phyloP scores from a whole-genome alignment of 2,329 filamentous ascomycete species.

The Orbilia blumenaviensis region DNA sequence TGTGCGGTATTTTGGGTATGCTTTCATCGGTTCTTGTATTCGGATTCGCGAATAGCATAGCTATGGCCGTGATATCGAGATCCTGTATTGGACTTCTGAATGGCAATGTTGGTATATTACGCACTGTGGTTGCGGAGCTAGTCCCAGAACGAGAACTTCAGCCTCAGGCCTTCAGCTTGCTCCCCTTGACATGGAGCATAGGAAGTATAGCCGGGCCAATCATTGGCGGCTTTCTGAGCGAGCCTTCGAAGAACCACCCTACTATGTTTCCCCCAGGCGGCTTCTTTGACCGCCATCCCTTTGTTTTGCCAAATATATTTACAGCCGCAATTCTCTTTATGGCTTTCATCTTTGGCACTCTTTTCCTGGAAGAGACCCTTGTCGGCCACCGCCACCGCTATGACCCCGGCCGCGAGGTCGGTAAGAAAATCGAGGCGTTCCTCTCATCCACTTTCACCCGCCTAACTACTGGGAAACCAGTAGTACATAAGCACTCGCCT shows the following conservation, averaged over 20 bases:
- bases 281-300: conserved; percentile 81
- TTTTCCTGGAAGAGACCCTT: conserved; percentile 89
- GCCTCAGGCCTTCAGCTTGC: conserved; percentile 87
- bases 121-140: conserved; percentile 92
- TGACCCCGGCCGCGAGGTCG: conserved; percentile 80
- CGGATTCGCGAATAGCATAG: conserved; percentile 80
- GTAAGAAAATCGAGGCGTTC: conserved; percentile 69
- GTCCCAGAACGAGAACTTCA: conserved; percentile 82
- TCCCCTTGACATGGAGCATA: conserved; percentile 89
- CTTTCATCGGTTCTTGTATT: conserved; percentile 84
- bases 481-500: conserved; percentile 58
- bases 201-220: conserved; percentile 88
- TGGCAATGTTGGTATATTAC: conserved; percentile 91
- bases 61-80: conserved; percentile 81
- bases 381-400: conserved; percentile 72
- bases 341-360: conserved; percentile 75
- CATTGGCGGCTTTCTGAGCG: conserved; percentile 83
- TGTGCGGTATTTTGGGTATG: conserved; percentile 77
- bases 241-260: conserved; percentile 79
- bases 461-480: conserved; percentile 54
- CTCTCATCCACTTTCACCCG: conserved; percentile 55
- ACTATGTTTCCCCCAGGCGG: conserved; percentile 72
- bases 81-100: conserved; percentile 84
- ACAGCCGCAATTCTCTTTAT: conserved; percentile 78
- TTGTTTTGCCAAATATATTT: conserved; percentile 82